Conservation (phyloP, 495 filamentous ascomycete species). For the Cercophora samala region DNA sequence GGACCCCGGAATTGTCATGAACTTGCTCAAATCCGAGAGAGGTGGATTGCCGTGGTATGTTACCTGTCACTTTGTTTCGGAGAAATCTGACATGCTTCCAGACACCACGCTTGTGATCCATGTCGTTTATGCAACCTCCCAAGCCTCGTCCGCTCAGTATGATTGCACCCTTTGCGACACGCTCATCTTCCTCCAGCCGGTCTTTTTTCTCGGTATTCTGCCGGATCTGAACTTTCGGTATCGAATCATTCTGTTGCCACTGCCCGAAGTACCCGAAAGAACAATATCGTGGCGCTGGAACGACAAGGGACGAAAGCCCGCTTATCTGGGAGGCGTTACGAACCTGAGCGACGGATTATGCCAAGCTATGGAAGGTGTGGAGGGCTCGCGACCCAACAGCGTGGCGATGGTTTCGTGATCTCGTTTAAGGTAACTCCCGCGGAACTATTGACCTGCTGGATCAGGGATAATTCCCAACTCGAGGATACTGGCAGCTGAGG, state of each 20-base stretch:
- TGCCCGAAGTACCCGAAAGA: not conserved
- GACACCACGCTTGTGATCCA: not conserved
- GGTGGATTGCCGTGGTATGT: not conserved
- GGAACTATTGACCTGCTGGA: not conserved
- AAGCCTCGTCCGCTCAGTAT: not conserved
- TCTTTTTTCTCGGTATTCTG: not conserved
- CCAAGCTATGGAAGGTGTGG: not conserved
- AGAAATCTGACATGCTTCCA: not conserved
- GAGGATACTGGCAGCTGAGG: not conserved
- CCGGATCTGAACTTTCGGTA: not conserved
- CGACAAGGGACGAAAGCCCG: conserved; percentile 1
- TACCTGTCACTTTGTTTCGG: not conserved
- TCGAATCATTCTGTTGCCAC: not conserved
- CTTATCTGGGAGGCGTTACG: conserved; percentile 1
- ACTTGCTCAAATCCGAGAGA: not conserved
- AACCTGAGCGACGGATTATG: not conserved
- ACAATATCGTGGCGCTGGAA: not conserved
- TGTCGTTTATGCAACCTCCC: not conserved
- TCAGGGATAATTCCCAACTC: not conserved
- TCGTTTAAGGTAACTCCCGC: not conserved
- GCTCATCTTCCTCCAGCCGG: not conserved
- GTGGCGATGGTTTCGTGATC: not conserved
- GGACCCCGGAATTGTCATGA: not conserved
- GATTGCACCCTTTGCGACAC: not conserved
- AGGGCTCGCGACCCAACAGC: not conserved